Evolutionary conservation across 1,284 basidiomycete genomes (phyloP).

Genomic region (Sutorius eximius): DNA sequence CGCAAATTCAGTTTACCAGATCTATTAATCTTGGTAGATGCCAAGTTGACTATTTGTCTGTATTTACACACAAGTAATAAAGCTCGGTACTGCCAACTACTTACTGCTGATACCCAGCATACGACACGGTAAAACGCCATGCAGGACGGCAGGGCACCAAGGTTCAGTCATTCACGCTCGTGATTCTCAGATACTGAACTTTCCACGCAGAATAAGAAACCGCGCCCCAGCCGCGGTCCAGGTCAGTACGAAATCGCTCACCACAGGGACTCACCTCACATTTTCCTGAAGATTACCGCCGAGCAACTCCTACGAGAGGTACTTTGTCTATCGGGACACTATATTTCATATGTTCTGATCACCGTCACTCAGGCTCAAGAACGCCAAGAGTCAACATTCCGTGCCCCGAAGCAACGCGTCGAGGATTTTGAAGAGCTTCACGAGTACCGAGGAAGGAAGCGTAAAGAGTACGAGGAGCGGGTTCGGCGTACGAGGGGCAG

Average conservation of each 20-base stretch:
- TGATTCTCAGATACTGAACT: constrained; percentile 3
- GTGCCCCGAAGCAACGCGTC: constrained; percentile 90
- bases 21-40: neutral
- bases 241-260: constrained; percentile 41
- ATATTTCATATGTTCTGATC: constrained; percentile 5
- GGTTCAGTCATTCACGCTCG: constrained; percentile 32
- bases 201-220: constrained; percentile 77
- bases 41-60: constrained; percentile 15
- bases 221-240: constrained; percentile 91
- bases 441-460: constrained; percentile 93
- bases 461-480: constrained; percentile 95
- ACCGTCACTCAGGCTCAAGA: constrained; percentile 77
- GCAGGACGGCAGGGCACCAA: constrained; percentile 58
- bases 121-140: constrained; percentile 28
- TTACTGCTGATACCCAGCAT: neutral
- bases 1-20: neutral
- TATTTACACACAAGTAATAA: constrained; percentile 15
- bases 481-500: constrained; percentile 88
- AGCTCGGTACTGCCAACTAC: neutral
- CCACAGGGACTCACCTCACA: constrained; percentile 8
- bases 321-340: constrained; percentile 12
- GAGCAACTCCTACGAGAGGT: constrained; percentile 97
- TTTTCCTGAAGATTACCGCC: constrained; percentile 77
- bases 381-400: constrained; percentile 88
- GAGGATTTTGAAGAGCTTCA: constrained; percentile 97